Percentiles rank a stretch among this genome's conserved stretches.
These are phyloP conservation scores for Solanum bulbocastanum DNA, from an alignment of 257 asterid genomes.

Conservation along the genomic window DNA sequence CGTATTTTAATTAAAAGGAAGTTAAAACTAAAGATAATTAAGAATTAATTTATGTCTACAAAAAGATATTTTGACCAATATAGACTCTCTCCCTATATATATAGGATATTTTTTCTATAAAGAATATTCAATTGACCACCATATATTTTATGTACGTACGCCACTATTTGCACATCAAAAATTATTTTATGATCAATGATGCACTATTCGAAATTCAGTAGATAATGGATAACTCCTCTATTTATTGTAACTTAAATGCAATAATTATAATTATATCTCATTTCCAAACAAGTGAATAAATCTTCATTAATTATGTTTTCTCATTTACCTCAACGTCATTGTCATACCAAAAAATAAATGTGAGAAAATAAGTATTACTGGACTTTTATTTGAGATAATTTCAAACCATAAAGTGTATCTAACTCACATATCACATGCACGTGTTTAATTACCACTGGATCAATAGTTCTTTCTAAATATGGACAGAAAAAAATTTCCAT, in stretches of 20 bases:
- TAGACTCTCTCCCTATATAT: too few relatives aligned
- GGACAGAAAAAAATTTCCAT: neutral
- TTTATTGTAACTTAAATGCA: neutral
- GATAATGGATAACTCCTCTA: neutral
- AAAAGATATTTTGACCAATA: neutral
- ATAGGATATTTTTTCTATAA: too few relatives aligned
- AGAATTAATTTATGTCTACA: too few relatives aligned
- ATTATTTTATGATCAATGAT: accelerated
- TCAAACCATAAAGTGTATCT: accelerated
- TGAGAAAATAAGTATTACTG: neutral
- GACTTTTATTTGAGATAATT: neutral
- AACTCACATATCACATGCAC: neutral
- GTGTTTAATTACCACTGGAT: neutral
- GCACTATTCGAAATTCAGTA: neutral
- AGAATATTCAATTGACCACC: neutral
- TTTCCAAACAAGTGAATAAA: neutral
- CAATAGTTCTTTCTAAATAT: neutral
- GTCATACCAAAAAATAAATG: neutral
- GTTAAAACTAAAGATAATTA: too few relatives aligned
- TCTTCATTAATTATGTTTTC: neutral
- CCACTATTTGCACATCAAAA: neutral
- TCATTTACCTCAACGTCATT: neutral
- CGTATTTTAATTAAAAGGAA: neutral
- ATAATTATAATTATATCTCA: neutral
- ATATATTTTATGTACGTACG: too few relatives aligned